Evolutionary conservation across 176 grass and related monocot genomes (phyloP).

Genomic region (Poa annua): DNA sequence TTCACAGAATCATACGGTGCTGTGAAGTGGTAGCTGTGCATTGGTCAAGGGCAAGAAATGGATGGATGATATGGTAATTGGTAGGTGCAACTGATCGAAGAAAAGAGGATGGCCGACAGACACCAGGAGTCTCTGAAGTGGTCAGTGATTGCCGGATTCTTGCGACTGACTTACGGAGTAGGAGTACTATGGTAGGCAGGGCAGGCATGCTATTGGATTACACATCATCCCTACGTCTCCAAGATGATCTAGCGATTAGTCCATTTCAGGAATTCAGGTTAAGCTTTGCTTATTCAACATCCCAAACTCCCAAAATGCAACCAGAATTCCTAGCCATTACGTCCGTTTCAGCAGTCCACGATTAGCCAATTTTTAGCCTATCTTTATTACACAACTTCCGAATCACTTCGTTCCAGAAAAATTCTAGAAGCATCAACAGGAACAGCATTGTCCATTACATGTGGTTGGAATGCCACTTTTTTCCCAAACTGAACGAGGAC

Average conservation of each 20-base stretch:
- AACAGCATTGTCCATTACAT: background rate
- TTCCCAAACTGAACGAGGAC: slow-evolving; percentile 14
- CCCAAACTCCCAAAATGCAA: background rate
- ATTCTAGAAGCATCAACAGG: background rate
- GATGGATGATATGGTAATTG: background rate
- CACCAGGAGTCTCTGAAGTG: background rate
- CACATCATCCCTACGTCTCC: background rate
- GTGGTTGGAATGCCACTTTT: background rate
- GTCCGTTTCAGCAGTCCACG: background rate
- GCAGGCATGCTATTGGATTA: background rate
- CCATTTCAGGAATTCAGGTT: background rate
- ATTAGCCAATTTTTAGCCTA: background rate
- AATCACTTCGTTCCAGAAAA: background rate
- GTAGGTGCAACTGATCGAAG: slow-evolving; percentile 41
- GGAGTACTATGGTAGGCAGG: background rate
- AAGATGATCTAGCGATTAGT: background rate
- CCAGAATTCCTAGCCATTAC: background rate
- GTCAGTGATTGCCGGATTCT: slow-evolving; percentile 17
- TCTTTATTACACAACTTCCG: background rate
- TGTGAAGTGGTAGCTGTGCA: background rate
- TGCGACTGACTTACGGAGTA: background rate
- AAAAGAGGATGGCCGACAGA: slow-evolving; percentile 20
- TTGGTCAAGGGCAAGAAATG: background rate
- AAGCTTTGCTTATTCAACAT: background rate
- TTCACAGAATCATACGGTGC: background rate